Percentiles rank a stretch among this genome's conserved stretches.
Evolutionary conservation across 108 stramenopile genomes (phyloP).

Genomic region (Cyclostephanos invisitatus): DNA sequence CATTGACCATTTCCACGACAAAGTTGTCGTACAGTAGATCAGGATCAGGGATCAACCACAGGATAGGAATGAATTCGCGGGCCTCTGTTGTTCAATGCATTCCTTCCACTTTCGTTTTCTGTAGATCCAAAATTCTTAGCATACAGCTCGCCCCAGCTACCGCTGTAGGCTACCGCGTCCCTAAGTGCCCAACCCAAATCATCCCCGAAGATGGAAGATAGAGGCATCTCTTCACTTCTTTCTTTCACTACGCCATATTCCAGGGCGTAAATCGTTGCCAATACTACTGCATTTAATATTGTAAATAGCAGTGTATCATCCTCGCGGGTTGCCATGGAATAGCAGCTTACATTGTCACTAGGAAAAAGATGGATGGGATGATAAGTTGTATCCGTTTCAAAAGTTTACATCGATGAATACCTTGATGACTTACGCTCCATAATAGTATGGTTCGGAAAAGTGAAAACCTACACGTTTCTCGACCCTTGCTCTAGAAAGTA

Average conservation of each 20-base stretch:
- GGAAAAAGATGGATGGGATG: background rate
- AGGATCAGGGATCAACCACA: background rate
- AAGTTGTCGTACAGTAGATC: too few species aligned
- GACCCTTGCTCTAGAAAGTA: constrained; percentile 48
- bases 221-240: constrained; percentile 29
- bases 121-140: constrained; percentile 16
- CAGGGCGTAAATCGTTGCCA: constrained; percentile 51
- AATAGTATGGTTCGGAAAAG: constrained; percentile 54
- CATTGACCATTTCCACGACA: too few species aligned
- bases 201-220: constrained; percentile 43
- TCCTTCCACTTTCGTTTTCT: constrained; percentile 13
- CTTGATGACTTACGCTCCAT: constrained; percentile 36
- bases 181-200: constrained; percentile 20
- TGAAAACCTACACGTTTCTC: constrained; percentile 20
- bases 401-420: background rate
- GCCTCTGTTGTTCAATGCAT: constrained; percentile 21
- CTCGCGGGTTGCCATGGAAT: constrained; percentile 47
- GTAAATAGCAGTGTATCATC: constrained; percentile 53
- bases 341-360: constrained; percentile 17
- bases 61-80: constrained; percentile 14
- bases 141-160: constrained; percentile 24
- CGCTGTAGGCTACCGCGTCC: constrained; percentile 23
- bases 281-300: constrained; percentile 56
- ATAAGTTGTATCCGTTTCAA: background rate
- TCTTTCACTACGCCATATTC: constrained; percentile 40